Evolutionary conservation across 2,329 filamentous ascomycete species (phyloP).

Genomic region (Clathrospora elynae): DNA sequence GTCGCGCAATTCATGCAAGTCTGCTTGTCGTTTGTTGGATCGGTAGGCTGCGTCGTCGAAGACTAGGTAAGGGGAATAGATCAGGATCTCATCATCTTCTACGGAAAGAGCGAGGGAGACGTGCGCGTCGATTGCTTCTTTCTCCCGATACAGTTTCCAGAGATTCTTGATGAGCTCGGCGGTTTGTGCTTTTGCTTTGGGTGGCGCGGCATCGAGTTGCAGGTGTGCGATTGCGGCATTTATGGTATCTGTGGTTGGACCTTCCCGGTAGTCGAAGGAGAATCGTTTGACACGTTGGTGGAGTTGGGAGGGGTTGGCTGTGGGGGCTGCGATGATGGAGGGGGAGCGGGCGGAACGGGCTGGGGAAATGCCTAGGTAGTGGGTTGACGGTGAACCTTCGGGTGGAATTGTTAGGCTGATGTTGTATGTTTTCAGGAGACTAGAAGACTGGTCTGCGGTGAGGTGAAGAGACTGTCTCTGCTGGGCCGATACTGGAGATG

Average conservation of each 20-base stretch:
- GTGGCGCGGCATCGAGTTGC: constrained; percentile 55
- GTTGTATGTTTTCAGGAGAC: constrained; percentile 60
- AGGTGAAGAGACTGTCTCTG: constrained; percentile 63
- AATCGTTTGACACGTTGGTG: constrained; percentile 58
- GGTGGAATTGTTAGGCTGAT: constrained; percentile 54
- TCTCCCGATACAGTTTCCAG: constrained; percentile 63
- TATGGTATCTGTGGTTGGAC: constrained; percentile 48
- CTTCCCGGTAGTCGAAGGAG: constrained; percentile 64
- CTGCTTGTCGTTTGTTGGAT: constrained; percentile 64
- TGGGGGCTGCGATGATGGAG: constrained; percentile 66
- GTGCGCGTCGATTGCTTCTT: constrained; percentile 68
- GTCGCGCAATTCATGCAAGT: constrained; percentile 64
- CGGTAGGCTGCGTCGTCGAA: constrained; percentile 74
- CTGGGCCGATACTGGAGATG: constrained; percentile 4
- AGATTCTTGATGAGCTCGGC: constrained; percentile 60
- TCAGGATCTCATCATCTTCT: constrained; percentile 51
- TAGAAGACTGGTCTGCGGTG: constrained; percentile 58
- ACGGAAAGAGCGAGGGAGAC: constrained; percentile 53
- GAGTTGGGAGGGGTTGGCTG: constrained; percentile 50
- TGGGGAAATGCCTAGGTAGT: constrained; percentile 67
- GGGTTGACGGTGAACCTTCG: constrained; percentile 39
- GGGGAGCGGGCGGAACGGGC: constrained; percentile 67
- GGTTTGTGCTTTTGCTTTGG: constrained; percentile 53
- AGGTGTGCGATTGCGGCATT: constrained; percentile 58
- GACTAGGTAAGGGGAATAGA: constrained; percentile 62